Conservation (phyloP, 305 asterid genomes). For the Ilex paraguariensis region DNA sequence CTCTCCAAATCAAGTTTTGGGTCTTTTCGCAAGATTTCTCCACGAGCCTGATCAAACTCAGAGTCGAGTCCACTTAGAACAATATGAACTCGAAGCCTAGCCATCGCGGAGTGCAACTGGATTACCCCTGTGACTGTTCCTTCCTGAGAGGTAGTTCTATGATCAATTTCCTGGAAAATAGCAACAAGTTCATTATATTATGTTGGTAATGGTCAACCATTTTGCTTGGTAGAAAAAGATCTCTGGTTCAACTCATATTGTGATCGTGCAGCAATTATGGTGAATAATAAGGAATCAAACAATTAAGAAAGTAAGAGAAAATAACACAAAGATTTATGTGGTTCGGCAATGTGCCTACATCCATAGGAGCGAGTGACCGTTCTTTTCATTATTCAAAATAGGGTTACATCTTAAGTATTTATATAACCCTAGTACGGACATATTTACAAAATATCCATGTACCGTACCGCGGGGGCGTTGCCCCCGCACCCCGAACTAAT, state of each 20-base stretch:
- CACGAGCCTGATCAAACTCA: not conserved
- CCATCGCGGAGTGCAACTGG: not conserved
- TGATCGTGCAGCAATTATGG: too few species aligned
- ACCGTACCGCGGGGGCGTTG: too few species aligned
- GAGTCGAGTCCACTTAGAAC: not conserved
- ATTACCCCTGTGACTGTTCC: not conserved
- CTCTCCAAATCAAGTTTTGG: not conserved
- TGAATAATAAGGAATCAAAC: too few species aligned
- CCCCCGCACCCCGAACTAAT: too few species aligned
- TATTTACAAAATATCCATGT: too few species aligned
- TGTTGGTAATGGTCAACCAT: not conserved
- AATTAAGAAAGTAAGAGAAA: too few species aligned
- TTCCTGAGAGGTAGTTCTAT: not conserved
- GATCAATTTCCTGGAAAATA: not conserved
- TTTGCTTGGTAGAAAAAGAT: not conserved
- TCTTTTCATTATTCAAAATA: too few species aligned
- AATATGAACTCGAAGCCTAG: not conserved
- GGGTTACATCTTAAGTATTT: too few species aligned
- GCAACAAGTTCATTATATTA: not conserved
- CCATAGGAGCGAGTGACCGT: too few species aligned
- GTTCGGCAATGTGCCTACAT: too few species aligned
- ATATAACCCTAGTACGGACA: too few species aligned
- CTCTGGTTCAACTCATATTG: not conserved
- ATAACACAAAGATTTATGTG: too few species aligned
- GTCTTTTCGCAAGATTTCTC: not conserved